These are phyloP conservation scores for Zasmidium angulare DNA, from an alignment of 2,329 filamentous ascomycete genomes.

Conservation along the genomic window DNA sequence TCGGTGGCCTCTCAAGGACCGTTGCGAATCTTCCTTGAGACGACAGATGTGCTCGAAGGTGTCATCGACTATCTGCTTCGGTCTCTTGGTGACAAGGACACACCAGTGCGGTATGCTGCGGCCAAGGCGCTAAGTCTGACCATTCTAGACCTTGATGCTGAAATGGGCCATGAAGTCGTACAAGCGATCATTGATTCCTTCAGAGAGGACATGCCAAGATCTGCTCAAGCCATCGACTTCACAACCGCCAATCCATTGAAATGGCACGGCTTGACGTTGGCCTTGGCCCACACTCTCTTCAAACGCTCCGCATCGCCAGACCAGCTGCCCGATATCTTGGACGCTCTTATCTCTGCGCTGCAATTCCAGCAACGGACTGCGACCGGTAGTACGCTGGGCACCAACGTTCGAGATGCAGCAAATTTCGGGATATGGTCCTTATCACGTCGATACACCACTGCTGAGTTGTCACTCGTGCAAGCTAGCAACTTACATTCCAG, in stretches of 20 bases:
- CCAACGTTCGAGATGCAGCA: constrained; percentile 89
- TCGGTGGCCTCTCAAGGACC: constrained; percentile 25
- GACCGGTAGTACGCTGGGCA: constrained; percentile 80
- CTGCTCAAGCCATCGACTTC: constrained; percentile 55
- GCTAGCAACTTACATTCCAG: constrained; percentile 15
- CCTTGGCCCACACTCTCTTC: constrained; percentile 82
- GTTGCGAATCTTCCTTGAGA: constrained; percentile 34
- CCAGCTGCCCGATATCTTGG: constrained; percentile 71
- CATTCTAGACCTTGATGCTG: constrained; percentile 72
- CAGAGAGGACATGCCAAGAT: constrained; percentile 60
- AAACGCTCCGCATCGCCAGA: constrained; percentile 72
- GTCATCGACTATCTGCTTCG: constrained; percentile 80
- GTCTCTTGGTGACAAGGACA: constrained; percentile 80
- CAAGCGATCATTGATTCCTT: constrained; percentile 75
- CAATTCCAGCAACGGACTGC: constrained; percentile 86
- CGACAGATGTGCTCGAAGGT: constrained; percentile 61
- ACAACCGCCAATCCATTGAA: constrained; percentile 75
- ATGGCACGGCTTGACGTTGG: constrained; percentile 92
- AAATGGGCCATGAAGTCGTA: constrained; percentile 83
- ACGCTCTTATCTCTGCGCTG: constrained; percentile 74
- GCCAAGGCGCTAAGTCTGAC: constrained; percentile 91
- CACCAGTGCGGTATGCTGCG: constrained; percentile 82
- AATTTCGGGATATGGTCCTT: constrained; percentile 96
- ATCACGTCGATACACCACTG: constrained; percentile 79
- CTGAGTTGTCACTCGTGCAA: constrained; percentile 69